These are phyloP conservation scores for Rhizopogon vesiculosus DNA, from an alignment of 768 basidiomycete genomes.

Conservation along the genomic window DNA sequence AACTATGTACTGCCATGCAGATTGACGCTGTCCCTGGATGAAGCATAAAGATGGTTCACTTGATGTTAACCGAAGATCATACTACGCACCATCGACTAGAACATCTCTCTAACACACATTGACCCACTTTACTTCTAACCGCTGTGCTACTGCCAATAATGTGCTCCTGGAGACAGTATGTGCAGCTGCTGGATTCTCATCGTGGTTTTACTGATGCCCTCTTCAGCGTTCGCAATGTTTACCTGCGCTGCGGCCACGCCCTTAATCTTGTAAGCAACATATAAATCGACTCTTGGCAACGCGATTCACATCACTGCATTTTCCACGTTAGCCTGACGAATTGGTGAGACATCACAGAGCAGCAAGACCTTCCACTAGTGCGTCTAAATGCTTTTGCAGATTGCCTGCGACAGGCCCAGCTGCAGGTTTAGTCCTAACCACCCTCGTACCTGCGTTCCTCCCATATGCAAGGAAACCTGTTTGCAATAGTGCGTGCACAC, in stretches of 20 bases:
- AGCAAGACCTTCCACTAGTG: background rate
- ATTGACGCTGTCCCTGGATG: too few relatives aligned
- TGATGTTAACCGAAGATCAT: background rate
- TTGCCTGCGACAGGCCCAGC: conserved; percentile 37
- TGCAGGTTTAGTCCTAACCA: conserved; percentile 58
- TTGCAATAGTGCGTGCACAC: conserved; percentile 42
- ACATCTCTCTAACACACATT: conserved; percentile 4
- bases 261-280: conserved; percentile 34
- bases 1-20: too few relatives aligned
- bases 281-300: too few relatives aligned
- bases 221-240: conserved; percentile 42
- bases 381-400: conserved; percentile 26
- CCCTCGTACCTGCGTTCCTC: conserved; percentile 35
- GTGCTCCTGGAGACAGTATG: conserved; percentile 56
- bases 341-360: conserved; percentile 14
- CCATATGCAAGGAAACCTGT: conserved; percentile 39
- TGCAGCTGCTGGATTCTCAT: conserved; percentile 2
- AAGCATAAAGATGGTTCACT: too few relatives aligned
- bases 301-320: background rate
- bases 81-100: conserved; percentile 8
- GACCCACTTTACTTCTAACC: conserved; percentile 6
- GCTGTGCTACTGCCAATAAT: conserved; percentile 23
- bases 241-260: conserved; percentile 43
- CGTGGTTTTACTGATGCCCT: background rate
- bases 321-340: conserved; percentile 31